Evolutionary conservation across 441 rosid species (phyloP).

Genomic region (Pelargonium fulgidum): DNA sequence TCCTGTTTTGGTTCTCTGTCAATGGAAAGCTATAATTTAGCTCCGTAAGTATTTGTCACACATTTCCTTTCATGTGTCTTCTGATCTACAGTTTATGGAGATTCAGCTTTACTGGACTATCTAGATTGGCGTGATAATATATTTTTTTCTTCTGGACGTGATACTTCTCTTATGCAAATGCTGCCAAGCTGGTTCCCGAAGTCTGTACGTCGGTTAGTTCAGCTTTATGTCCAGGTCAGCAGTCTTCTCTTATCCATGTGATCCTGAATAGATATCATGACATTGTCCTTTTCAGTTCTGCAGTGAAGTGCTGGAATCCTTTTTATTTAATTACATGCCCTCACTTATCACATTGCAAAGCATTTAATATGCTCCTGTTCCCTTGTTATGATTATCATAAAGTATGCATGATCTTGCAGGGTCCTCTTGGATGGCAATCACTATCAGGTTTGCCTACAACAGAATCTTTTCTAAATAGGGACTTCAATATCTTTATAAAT

Average conservation of each 20-base stretch:
- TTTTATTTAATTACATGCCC: conserved; percentile 1
- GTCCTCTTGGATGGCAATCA: conserved; percentile 96
- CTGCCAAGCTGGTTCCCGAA: conserved; percentile 98
- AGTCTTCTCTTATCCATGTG: conserved; percentile 16
- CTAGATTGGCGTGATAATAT: conserved; percentile 88
- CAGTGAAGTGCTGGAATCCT: background rate
- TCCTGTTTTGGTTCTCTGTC: conserved; percentile 14
- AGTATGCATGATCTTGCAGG: conserved; percentile 45
- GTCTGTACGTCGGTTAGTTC: conserved; percentile 81
- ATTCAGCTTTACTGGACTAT: conserved; percentile 66
- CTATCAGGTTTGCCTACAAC: conserved; percentile 68
- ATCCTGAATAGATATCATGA: conserved; percentile 8
- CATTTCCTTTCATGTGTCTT: conserved; percentile 26
- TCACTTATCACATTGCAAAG: conserved; percentile 1
- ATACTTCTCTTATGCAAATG: conserved; percentile 95
- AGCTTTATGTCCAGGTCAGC: conserved; percentile 86
- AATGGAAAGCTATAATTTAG: conserved; percentile 12
- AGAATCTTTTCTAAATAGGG: conserved; percentile 63
- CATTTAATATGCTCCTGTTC: conserved; percentile 9
- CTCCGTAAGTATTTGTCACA: conserved; percentile 2
- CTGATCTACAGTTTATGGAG: conserved; percentile 27
- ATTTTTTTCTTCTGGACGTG: conserved; percentile 83
- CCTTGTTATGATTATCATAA: conserved; percentile 9
- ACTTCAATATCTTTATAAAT: conserved; percentile 61
- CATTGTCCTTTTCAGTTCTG: conserved; percentile 3